Conservation (phyloP, 73 alveolate genomes). For the Paramecium tetraurelia region DNA sequence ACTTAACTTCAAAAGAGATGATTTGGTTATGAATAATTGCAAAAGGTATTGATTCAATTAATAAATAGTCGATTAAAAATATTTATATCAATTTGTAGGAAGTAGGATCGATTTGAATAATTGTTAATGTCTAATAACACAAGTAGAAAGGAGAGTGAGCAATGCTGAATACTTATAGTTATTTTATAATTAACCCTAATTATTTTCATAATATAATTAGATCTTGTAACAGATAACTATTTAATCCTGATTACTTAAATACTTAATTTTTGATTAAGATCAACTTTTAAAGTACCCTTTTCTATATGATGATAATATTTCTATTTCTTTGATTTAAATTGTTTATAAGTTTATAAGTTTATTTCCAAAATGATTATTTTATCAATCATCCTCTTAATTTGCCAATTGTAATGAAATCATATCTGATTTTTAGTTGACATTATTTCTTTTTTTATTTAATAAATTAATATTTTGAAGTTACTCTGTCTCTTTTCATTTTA, state of each 20-base stretch:
- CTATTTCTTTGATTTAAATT: too few relatives aligned
- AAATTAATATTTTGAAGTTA: too few relatives aligned
- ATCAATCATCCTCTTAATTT: background rate
- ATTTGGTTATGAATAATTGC: background rate
- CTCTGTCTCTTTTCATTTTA: too few relatives aligned
- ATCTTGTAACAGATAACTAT: background rate
- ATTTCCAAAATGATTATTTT: background rate
- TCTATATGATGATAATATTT: background rate
- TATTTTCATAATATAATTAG: background rate
- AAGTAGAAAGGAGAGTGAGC: conserved; percentile 30
- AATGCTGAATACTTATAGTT: background rate
- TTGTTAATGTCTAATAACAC: conserved; percentile 14
- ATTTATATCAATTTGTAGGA: background rate
- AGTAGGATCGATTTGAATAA: conserved; percentile 3
- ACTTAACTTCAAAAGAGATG: conserved; percentile 44
- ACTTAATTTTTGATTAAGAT: background rate
- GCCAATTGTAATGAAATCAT: background rate
- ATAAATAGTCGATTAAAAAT: background rate
- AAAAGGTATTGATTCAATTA: background rate
- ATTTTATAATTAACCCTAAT: background rate
- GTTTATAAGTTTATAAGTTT: too few relatives aligned
- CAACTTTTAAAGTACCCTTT: background rate
- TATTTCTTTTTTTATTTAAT: too few relatives aligned
- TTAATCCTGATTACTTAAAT: background rate
- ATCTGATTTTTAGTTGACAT: too few relatives aligned